These are phyloP conservation scores for Mycena vulgaris DNA, from an alignment of 768 basidiomycete species.

Conservation along the genomic window DNA sequence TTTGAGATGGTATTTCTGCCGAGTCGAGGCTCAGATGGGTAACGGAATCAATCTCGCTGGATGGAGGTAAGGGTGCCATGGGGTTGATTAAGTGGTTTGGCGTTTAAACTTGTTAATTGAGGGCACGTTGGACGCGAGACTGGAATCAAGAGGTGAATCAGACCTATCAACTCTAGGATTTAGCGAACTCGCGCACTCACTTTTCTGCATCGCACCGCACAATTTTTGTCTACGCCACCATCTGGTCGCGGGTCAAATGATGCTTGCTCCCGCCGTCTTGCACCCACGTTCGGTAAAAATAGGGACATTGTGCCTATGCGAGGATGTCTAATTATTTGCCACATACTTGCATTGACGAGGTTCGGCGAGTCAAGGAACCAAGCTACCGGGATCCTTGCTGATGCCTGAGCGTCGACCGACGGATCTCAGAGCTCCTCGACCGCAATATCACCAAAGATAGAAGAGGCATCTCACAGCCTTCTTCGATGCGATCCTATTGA, in stretches of 20 bases:
- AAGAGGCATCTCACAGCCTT: too few species aligned
- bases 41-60: constrained; percentile 16
- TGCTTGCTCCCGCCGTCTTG: neutral
- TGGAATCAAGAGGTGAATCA: too few species aligned
- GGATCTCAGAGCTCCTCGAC: too few species aligned
- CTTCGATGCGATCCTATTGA: too few species aligned
- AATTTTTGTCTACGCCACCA: neutral
- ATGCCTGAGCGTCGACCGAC: too few species aligned
- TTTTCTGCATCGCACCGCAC: neutral
- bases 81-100: constrained; percentile 7
- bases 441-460: too few species aligned
- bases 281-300: neutral
- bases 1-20: neutral
- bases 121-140: neutral
- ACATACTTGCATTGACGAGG: too few species aligned
- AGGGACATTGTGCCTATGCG: too few species aligned
- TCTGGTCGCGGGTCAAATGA: neutral
- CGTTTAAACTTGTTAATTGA: constrained; percentile 11
- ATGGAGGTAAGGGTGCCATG: constrained; percentile 24
- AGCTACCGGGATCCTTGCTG: too few species aligned
- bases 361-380: too few species aligned
- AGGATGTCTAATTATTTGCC: too few species aligned
- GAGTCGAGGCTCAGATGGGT: neutral
- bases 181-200: neutral
- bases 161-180: too few species aligned